Base-by-base conservation (phyloP, 345 rosid genomes). In the Lepidium sativum region DNA sequence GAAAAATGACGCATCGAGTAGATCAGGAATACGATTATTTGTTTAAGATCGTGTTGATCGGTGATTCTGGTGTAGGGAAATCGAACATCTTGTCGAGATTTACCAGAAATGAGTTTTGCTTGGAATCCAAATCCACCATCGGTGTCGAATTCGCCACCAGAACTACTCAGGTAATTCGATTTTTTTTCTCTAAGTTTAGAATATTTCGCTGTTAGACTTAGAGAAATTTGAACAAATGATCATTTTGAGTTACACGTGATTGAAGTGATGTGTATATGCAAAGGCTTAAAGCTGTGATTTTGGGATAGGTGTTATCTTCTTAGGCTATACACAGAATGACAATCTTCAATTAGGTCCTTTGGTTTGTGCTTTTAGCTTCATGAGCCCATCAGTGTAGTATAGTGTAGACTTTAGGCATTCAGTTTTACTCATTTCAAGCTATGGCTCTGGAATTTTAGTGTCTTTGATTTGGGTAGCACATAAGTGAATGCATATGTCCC, bases 41-140 rank as follows among this genome's bases (percentile, higher is more conserved):
- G 54, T 86, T 82, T 75, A 86, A 86, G 92, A 86, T 86, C 80
- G 92, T 83, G 38, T 37, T 86, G 80, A 84, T 86, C 37, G 92
- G 92, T 34, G 92, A 86, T 71, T 80, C 92, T 9, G 89, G 92
- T 51, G 92, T 83, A 13, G 92, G 92, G 12, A 86, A 86, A 77
- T 86, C 92, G 41, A 86, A 86, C 63, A 86, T 86, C 17, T 82
- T 86, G 54, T 80, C 92, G 2, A 74, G 92, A 77, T 86, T 83
- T 57, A 81, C 87, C 11, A 79, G 92, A 23, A 83, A 82, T 32
- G 89, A 86, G 80, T 83, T 86, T 53, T 82, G 87, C 68, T 70
- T 86, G 79, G 89, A 86, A 58, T 86, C 88, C 35, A 83, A 82
- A 78, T 84, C 92, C 68, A 86, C 88, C 10, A 79, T 83, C 43